Evolutionary conservation across 2,329 filamentous ascomycete genomes (phyloP).

Genomic region (Penicillium sp.): DNA sequence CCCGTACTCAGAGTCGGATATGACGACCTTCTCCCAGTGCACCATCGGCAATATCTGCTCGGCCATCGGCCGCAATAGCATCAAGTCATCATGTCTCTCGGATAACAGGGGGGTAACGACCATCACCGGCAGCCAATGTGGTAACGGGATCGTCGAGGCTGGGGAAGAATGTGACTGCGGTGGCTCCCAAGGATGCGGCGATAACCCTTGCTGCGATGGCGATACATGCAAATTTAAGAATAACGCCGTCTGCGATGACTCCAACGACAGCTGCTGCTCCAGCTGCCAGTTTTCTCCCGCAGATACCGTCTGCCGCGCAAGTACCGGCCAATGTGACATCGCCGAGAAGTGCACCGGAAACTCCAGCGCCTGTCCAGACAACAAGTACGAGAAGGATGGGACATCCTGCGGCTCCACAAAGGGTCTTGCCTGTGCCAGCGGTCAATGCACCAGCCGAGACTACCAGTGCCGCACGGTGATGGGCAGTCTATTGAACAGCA

Average conservation of each 20-base stretch:
- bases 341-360: constrained; percentile 77
- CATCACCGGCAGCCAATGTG: constrained; percentile 80
- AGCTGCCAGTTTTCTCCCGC: constrained; percentile 48
- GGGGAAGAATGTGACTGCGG: constrained; percentile 97
- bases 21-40: constrained; percentile 81
- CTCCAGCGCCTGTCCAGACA: constrained; percentile 69
- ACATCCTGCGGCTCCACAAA: constrained; percentile 61
- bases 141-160: constrained; percentile 92
- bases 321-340: constrained; percentile 79
- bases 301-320: constrained; percentile 75
- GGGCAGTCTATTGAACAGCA: constrained; percentile 69
- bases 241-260: constrained; percentile 69
- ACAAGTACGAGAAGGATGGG: constrained; percentile 68
- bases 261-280: constrained; percentile 49
- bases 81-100: constrained; percentile 74
- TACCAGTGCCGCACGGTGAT: constrained; percentile 84
- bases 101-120: constrained; percentile 81
- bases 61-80: constrained; percentile 71
- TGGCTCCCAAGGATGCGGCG: constrained; percentile 66
- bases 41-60: constrained; percentile 92
- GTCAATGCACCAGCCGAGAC: constrained; percentile 90
- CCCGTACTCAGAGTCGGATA: constrained; percentile 71
- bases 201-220: constrained; percentile 80
- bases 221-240: constrained; percentile 80
- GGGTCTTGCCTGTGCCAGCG: constrained; percentile 73